Evolutionary conservation across 1,284 basidiomycete genomes (phyloP).

Genomic region (Moesziomyces sp.): DNA sequence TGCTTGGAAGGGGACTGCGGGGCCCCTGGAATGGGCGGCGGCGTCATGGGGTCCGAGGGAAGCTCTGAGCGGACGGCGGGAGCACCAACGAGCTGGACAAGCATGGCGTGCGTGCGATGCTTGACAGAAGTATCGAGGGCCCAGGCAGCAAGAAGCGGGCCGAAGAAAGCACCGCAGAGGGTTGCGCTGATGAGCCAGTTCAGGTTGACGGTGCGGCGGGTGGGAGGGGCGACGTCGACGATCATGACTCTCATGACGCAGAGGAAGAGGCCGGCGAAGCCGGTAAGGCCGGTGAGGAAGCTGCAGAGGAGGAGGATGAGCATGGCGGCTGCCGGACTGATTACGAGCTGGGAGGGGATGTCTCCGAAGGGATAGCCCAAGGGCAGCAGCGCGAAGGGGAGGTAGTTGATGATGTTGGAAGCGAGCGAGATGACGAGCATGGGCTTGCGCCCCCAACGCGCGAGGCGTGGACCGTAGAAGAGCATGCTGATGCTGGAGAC

Average conservation of each 20-base stretch:
- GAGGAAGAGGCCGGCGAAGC: slow-evolving; percentile 33
- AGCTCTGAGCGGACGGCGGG: slow-evolving; percentile 13
- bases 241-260: slow-evolving; percentile 43
- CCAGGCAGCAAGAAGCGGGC: slow-evolving; percentile 43
- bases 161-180: slow-evolving; percentile 39
- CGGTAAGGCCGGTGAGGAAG: slow-evolving; percentile 37
- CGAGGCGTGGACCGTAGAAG: slow-evolving; percentile 43
- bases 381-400: slow-evolving; percentile 38
- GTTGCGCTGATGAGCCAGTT: slow-evolving; percentile 47
- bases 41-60: slow-evolving; percentile 21
- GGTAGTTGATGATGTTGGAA: slow-evolving; percentile 42
- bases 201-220: slow-evolving; percentile 29
- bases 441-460: slow-evolving; percentile 42
- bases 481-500: slow-evolving; percentile 46
- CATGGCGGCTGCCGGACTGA: slow-evolving; percentile 35
- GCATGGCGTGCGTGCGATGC: slow-evolving; percentile 4
- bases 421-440: slow-evolving; percentile 39
- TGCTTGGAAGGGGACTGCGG: slow-evolving; percentile 30
- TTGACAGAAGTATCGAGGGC: slow-evolving; percentile 30
- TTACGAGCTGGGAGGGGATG: slow-evolving; percentile 23
- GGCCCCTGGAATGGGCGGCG: slow-evolving; percentile 25
- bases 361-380: slow-evolving; percentile 42
- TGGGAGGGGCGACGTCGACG: slow-evolving; percentile 38
- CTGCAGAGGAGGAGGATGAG: slow-evolving; percentile 30
- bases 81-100: not conserved